Conservation (phyloP, 1,139 yeast genomes). For the Pichia inconspicua region DNA sequence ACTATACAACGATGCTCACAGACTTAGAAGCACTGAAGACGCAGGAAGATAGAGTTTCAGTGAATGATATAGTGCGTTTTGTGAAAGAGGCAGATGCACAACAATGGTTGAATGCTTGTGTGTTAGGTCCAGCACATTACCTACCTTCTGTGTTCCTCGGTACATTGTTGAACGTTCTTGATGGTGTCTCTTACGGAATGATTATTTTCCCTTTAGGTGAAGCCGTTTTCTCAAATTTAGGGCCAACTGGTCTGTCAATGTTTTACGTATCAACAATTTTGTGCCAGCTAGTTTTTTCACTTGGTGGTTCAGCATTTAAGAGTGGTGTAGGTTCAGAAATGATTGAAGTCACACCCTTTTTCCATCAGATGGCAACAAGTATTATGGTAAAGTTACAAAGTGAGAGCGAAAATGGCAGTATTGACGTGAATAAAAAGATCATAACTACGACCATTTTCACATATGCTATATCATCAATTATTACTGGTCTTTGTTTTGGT, state of each 20-base stretch:
- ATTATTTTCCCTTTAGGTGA: conserved; percentile 89
- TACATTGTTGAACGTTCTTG: conserved; percentile 73
- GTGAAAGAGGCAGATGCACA: conserved; percentile 14
- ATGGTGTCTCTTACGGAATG: conserved; percentile 95
- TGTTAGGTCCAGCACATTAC: conserved; percentile 40
- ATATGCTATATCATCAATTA: conserved; percentile 71
- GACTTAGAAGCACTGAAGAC: conserved; percentile 8
- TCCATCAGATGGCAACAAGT: conserved; percentile 85
- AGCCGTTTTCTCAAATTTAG: conserved; percentile 65
- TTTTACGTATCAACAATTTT: conserved; percentile 84
- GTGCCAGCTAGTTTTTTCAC: conserved; percentile 78
- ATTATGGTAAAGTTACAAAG: conserved; percentile 42
- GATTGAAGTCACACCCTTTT: conserved; percentile 97
- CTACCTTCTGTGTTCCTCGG: conserved; percentile 81
- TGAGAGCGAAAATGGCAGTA: conserved; percentile 36
- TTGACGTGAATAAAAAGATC: conserved; percentile 40
- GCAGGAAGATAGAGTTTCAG: background rate
- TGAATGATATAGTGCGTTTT: conserved; percentile 6
- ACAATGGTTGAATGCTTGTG: conserved; percentile 19
- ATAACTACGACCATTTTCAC: conserved; percentile 84
- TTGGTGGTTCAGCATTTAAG: conserved; percentile 85
- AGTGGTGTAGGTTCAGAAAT: conserved; percentile 94
- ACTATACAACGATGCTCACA: background rate
- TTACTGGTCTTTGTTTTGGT: conserved; percentile 80
- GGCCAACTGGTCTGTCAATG: conserved; percentile 88